These are phyloP conservation scores for Cladophialophora psammophila DNA, from an alignment of 2,329 filamentous ascomycete species.

Conservation along the genomic window DNA sequence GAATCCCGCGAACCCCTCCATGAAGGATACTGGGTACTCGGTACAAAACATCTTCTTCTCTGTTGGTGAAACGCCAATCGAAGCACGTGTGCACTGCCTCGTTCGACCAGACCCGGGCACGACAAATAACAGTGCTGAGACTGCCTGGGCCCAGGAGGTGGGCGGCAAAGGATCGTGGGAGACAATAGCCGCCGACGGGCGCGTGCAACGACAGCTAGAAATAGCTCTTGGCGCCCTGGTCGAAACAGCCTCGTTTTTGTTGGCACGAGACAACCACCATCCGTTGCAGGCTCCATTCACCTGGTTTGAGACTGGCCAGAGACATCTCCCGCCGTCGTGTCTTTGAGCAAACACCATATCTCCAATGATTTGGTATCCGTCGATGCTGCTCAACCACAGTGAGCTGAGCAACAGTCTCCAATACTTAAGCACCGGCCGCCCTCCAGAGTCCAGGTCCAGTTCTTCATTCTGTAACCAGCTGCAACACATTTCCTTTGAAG, in stretches of 20 bases:
- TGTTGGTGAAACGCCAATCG: neutral
- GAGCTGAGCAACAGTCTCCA: neutral
- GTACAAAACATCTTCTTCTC: neutral
- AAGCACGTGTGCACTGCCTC: slow-evolving; percentile 22
- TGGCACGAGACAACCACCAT: slow-evolving; percentile 27
- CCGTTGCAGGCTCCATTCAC: slow-evolving; percentile 8
- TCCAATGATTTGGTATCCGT: slow-evolving; percentile 1
- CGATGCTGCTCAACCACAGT: neutral
- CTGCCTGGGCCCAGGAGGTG: slow-evolving; percentile 27
- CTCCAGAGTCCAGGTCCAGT: slow-evolving; percentile 1
- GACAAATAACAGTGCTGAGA: slow-evolving; percentile 25
- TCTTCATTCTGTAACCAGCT: slow-evolving; percentile 12
- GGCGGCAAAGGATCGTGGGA: slow-evolving; percentile 24
- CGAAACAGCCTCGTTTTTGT: slow-evolving; percentile 29
- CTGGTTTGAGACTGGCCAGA: slow-evolving; percentile 26
- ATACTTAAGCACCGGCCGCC: slow-evolving; percentile 15
- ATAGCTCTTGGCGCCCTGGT: slow-evolving; percentile 28
- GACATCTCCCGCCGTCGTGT: slow-evolving; percentile 9
- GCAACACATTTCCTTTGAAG: slow-evolving; percentile 16
- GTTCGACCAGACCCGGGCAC: slow-evolving; percentile 26
- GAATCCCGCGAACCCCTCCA: neutral
- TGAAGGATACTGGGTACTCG: neutral
- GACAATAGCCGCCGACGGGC: slow-evolving; percentile 25
- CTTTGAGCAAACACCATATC: neutral
- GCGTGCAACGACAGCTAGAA: slow-evolving; percentile 9